Conservation (phyloP, 306 rosid species). For the Fagus sylvatica region DNA sequence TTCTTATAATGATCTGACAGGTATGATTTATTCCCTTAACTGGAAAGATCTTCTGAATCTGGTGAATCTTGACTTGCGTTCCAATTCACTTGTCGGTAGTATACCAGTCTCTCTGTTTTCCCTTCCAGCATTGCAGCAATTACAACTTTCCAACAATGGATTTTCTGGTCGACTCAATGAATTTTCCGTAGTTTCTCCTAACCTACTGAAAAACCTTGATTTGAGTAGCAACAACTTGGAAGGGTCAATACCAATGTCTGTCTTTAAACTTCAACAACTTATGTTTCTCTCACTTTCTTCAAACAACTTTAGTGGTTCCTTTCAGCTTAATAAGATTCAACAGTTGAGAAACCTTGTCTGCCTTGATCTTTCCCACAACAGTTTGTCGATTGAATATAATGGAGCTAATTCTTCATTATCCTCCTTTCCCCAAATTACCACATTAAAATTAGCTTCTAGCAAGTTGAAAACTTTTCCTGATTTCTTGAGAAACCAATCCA, state of each 20-base stretch:
- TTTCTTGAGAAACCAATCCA: not conserved
- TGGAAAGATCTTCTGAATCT: slow-evolving; percentile 31
- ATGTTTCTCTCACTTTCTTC: not conserved
- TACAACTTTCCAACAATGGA: slow-evolving; percentile 20
- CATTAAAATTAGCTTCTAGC: not conserved
- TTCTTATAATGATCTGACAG: slow-evolving; percentile 17
- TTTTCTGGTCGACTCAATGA: slow-evolving; percentile 27
- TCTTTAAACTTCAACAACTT: not conserved
- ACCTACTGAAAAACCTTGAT: not conserved
- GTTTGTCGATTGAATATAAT: not conserved
- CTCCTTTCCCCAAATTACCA: not conserved
- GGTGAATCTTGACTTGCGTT: not conserved
- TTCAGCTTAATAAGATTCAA: not conserved
- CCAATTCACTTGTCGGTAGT: slow-evolving; percentile 27
- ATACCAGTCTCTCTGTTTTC: slow-evolving; percentile 27
- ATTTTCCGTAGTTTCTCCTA: slow-evolving; percentile 6
- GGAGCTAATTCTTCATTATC: not conserved
- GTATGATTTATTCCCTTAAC: not conserved
- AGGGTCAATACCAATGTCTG: slow-evolving; percentile 3
- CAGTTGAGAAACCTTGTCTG: not conserved
- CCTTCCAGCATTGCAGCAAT: slow-evolving; percentile 17
- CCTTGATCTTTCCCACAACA: slow-evolving; percentile 13
- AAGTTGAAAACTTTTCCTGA: not conserved
- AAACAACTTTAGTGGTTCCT: not conserved
- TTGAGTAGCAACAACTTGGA: slow-evolving; percentile 6